These are phyloP conservation scores for Russula earlei DNA, from an alignment of 768 basidiomycete genomes.

Conservation along the genomic window DNA sequence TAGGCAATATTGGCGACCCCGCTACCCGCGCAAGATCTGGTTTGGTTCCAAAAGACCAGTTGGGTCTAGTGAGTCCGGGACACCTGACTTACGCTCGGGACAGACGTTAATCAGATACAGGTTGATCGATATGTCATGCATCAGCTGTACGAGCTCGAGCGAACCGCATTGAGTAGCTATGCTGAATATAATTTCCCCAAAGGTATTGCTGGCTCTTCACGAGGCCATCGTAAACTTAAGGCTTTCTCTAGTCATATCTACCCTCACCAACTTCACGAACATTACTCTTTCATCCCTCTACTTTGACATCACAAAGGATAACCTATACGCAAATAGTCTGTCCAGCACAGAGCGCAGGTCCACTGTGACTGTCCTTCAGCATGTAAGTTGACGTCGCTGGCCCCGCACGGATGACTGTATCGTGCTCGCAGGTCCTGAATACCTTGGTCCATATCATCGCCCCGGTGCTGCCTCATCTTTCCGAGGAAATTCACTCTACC, in stretches of 20 bases:
- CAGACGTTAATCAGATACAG: constrained; percentile 33
- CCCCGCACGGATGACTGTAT: not conserved
- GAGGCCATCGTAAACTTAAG: constrained; percentile 2
- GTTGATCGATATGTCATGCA: constrained; percentile 82
- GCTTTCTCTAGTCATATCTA: constrained; percentile 47
- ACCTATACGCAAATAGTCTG: constrained; percentile 62
- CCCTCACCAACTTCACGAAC: constrained; percentile 71
- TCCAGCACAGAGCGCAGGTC: constrained; percentile 47
- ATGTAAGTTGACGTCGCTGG: constrained; percentile 41
- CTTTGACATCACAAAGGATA: constrained; percentile 87
- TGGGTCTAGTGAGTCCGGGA: constrained; percentile 51
- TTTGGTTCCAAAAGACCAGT: constrained; percentile 35
- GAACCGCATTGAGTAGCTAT: constrained; percentile 58
- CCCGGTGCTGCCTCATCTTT: constrained; percentile 83
- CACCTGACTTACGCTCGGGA: not conserved
- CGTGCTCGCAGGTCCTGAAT: constrained; percentile 42
- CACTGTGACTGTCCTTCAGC: constrained; percentile 60
- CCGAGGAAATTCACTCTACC: constrained; percentile 70
- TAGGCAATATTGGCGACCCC: constrained; percentile 60
- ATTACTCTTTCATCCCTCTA: constrained; percentile 83
- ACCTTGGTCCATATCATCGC: constrained; percentile 66
- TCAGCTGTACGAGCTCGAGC: constrained; percentile 67
- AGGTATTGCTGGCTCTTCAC: constrained; percentile 37
- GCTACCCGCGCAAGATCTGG: constrained; percentile 22
- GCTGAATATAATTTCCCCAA: constrained; percentile 67